Evolutionary conservation across 176 grass and related monocot species (phyloP).

Genomic region (Areca catechu): DNA sequence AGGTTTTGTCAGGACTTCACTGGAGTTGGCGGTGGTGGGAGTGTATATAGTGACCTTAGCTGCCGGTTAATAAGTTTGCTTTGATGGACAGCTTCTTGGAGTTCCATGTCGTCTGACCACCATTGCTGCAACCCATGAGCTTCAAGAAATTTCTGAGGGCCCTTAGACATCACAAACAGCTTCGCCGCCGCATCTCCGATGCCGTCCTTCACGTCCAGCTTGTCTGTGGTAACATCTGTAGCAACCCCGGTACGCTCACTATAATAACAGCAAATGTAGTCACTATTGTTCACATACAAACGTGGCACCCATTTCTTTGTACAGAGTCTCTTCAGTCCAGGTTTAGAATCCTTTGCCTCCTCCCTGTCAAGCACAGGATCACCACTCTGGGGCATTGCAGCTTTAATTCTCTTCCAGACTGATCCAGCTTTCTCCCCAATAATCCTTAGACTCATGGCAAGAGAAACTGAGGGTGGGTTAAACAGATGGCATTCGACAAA

Average conservation of each 20-base stretch:
- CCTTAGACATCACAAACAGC: constrained; percentile 53
- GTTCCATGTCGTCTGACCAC: constrained; percentile 73
- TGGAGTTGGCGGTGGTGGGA: constrained; percentile 1
- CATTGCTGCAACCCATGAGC: constrained; percentile 89
- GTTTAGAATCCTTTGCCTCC: constrained; percentile 1
- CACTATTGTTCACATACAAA: constrained; percentile 59
- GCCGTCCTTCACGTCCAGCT: constrained; percentile 5
- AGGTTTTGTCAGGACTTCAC: background rate
- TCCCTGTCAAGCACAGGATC: constrained; percentile 6
- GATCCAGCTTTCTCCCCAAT: constrained; percentile 40
- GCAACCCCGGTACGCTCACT: constrained; percentile 18
- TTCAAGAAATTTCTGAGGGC: constrained; percentile 61
- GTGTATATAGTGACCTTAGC: constrained; percentile 58
- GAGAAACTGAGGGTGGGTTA: constrained; percentile 74
- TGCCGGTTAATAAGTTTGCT: constrained; percentile 72
- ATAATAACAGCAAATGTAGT: constrained; percentile 85
- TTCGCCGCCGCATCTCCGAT: constrained; percentile 16
- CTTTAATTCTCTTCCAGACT: constrained; percentile 29
- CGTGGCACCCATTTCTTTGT: constrained; percentile 78
- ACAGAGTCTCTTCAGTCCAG: constrained; percentile 28
- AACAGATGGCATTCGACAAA: constrained; percentile 79
- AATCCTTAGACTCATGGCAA: constrained; percentile 42
- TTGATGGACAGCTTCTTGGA: constrained; percentile 45
- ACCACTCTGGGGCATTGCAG: constrained; percentile 11
- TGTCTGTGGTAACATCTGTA: constrained; percentile 24